These are phyloP conservation scores for Striga hermonthica DNA, from an alignment of 305 asterid species.

Conservation along the genomic window DNA sequence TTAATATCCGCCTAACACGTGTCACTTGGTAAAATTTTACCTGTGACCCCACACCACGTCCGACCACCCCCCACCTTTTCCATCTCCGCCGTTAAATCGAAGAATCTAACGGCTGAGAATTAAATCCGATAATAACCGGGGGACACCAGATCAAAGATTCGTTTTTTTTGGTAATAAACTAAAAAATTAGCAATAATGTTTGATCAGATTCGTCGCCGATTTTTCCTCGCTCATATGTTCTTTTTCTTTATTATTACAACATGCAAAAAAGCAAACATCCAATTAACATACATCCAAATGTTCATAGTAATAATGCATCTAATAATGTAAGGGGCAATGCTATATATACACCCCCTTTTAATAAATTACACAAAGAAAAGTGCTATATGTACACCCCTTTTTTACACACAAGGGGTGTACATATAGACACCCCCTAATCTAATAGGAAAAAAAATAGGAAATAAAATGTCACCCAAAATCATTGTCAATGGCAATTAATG, in stretches of 20 bases:
- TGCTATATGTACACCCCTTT: too few relatives aligned
- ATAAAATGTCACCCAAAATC: too few relatives aligned
- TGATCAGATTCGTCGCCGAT: constrained; percentile 84
- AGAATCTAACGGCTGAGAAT: neutral
- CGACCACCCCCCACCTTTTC: neutral
- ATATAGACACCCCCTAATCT: too few relatives aligned
- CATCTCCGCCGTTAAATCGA: constrained; percentile 27
- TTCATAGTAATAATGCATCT: too few relatives aligned
- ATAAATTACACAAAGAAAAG: too few relatives aligned
- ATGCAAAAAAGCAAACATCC: neutral
- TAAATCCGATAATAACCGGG: neutral
- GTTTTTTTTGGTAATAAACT: neutral
- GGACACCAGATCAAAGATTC: constrained; percentile 28
- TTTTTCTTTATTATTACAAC: constrained; percentile 28
- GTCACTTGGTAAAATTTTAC: constrained; percentile 15
- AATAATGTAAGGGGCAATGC: too few relatives aligned
- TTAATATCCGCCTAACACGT: constrained; percentile 43
- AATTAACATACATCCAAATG: neutral
- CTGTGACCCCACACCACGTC: constrained; percentile 5
- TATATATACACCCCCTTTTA: too few relatives aligned
- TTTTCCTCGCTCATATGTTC: constrained; percentile 53
- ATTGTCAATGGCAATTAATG: too few relatives aligned
- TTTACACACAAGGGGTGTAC: too few relatives aligned
- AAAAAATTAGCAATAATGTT: constrained; percentile 38
- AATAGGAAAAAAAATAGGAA: too few relatives aligned